Base-by-base conservation (phyloP, 345 rosid species). In the Acer campestre region DNA sequence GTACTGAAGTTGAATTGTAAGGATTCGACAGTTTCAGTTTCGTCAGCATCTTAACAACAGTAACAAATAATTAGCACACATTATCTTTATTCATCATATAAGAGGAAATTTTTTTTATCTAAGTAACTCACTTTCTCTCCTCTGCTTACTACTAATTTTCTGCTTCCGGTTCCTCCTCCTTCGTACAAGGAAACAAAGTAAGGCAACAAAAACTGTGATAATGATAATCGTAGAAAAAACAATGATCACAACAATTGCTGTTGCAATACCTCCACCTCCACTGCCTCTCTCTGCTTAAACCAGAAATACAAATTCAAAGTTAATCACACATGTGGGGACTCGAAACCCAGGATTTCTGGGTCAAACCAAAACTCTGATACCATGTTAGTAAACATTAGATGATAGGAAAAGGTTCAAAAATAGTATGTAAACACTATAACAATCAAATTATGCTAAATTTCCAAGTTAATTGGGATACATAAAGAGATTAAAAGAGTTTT, bases 1-100 rank as follows among this genome's bases (percentile, higher is more conserved):
- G 51, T 80, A 29, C 58, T 71, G 10, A 88, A 81, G 67, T 81
- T 68, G 27, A 79, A 80, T 80, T 84, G 82, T 46, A 86, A 68
- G 1, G 88, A 84, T 31, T 87, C 91, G 42, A 51, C 66, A 29
- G 12, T 38, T n/a, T 35, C 58, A 6, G 29, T 49, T 14, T 46
- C 79, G 3, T 49, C 72, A 4, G 2, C 22, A 25, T 7, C 74
- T 68, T 31, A 3, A 55, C 0, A 55, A 55, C 1, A 29, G 48
- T 25, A 25, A 25, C 25, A 25, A 23, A 6, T 38, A 31, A 31
- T 31, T 35, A 63, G 55, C 12, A 10, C 29, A 46, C 0, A 1
- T 9, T 42, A 9, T 42, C 0, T 31, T 31, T 31, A 3, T 31
- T 31, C 38, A 31, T 31, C 38, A 31, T 31, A 31, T 31, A 31